Base-by-base conservation (phyloP, 345 rosid genomes). In the Euclidium syriacum region DNA sequence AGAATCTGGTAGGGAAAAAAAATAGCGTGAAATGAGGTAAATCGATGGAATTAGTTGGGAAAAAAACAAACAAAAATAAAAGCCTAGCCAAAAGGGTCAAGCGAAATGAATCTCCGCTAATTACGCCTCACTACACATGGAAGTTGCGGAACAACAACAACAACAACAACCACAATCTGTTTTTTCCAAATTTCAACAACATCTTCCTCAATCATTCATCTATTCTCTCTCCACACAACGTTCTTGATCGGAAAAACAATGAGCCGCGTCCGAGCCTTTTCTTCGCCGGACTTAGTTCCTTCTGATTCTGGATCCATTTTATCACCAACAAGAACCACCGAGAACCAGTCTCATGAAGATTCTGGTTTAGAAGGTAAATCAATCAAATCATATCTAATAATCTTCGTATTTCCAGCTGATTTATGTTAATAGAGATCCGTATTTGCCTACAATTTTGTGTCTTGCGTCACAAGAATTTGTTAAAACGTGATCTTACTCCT, bases 231-330 rank as follows among this genome's bases (percentile, higher is more conserved):
- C 27, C 47, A 9, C 3, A 3, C 52, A 40, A 26, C 6, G 60
- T 68, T 62, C 2, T 27, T 14, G 18, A 54, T 27, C 32, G 11
- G 65, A 33, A 29, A 62, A 67, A 15, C n/a, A 7, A 61, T 44
- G 72, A 67, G 65, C 65, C 73, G 71, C 10, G n/a, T 27, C 56
- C 70, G 77, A 33, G 75, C 79, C 10, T 66, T 70, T 74, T 83
- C 86, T 5, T 75, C 83, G 47, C 90, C 92, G 7, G 83, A 80
- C 3, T 55, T 81, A 60, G 51, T 47, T 11, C 77, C 67, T 20
- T 33, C 65, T 34, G 58, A 55, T 26, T 55, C 68, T 18, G 20
- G 25, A 36, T 54, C 68, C 35, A 18, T 54, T 48, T 44, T 70
- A 6, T 68, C 29, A 62, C 66, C 57, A 58, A 51, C 35, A 65